phyloP scores from a whole-genome alignment of 371 early-diverging fungal genomes.

The Conidiobolus incongruus region DNA sequence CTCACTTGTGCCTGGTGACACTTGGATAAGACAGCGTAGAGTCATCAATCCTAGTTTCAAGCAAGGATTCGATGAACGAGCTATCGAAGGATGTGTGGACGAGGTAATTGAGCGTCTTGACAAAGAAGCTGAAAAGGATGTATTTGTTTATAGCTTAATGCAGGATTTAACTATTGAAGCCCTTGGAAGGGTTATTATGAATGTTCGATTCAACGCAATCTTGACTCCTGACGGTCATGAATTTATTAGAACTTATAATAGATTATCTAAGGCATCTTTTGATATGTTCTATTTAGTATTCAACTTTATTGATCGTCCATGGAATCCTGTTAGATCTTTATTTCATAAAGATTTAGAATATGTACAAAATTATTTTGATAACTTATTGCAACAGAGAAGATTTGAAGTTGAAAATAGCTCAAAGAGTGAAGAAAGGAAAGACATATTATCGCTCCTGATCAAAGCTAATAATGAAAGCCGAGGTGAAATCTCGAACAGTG shows the following conservation, averaged over 20 bases:
- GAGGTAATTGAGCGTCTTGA: too few species aligned
- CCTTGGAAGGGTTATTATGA: background rate
- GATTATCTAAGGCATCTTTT: background rate
- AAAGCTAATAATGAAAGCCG: background rate
- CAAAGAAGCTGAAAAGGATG: too few species aligned
- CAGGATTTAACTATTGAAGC: background rate
- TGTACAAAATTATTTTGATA: background rate
- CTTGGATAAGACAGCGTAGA: conserved; percentile 11
- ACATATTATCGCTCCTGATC: background rate
- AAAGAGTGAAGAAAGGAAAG: background rate
- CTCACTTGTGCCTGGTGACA: conserved; percentile 5
- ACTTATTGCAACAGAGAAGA: background rate
- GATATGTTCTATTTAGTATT: background rate
- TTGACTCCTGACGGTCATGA: background rate
- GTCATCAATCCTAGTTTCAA: conserved; percentile 10
- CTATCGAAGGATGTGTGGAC: too few species aligned
- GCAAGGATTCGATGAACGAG: too few species aligned
- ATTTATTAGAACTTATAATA: background rate
- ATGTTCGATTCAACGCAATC: background rate
- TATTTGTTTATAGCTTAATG: conserved; percentile 8
- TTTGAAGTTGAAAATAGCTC: background rate
- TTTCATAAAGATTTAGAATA: background rate
- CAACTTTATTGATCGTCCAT: background rate
- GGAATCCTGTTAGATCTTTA: background rate
- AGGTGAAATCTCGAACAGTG: background rate